Evolutionary conservation across 345 rosid genomes (phyloP), one percentile per base, ranked within the genome.

Genomic region (Fremontodendron californicum): DNA sequence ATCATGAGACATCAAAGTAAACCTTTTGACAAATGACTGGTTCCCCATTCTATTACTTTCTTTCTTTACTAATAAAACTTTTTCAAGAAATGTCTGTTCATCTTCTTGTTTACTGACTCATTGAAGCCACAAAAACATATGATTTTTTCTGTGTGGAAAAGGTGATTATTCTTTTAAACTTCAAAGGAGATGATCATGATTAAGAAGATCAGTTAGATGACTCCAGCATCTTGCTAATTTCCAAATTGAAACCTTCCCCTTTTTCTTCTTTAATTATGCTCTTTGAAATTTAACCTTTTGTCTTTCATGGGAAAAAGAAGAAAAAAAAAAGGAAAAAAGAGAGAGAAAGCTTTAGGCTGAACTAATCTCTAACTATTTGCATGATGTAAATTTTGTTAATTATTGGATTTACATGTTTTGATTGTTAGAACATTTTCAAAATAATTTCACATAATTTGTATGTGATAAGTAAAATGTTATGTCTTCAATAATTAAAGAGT

Each of bases 351-450:
- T 39, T 39, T 1, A 19, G 51, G 31, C 60, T 51, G 15, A 16
- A 71, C 18, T 33, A 27, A 5, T 71, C 25, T 71, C 13, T 27
- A 27, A 66, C 71, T 70, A 48, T 29, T 29, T 48, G 58, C 23
- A 16, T 48, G 42, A 18, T 70, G 58, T 1, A 8, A 27, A 29
- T 31, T 71, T 49, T 49, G 74, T 31, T 19, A 49, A 45, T 5
- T 21, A 48, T 70, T 71, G 43, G 0, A 71, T 71, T n/a, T 69
- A 46, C 57, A 15, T 69, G 73, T 69, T 29, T 6, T 70, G n/a
- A 67, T n/a, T n/a, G n/a, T n/a, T n/a, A n/a, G n/a, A n/a, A n/a
- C n/a, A n/a, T n/a, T n/a, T n/a, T n/a, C n/a, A n/a, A n/a, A n/a
- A n/a, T n/a, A n/a, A n/a, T n/a, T n/a, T n/a, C n/a, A n/a, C n/a